A percentile compares a stretch with the other conserved stretches of the same genome.
Evolutionary conservation across 176 grass and related monocot species (phyloP).

Genomic region (Sorghum bicolor): Sorghum_bicolor_NCBIv3 NC_012877.2:62309501-62310000

Average conservation of each 20-base stretch:
- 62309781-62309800: neutral
- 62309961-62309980: neutral
- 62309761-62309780: neutral
- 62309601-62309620: constrained; percentile 10
- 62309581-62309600: constrained; percentile 19
- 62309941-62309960: neutral
- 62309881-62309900: neutral
- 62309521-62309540: neutral
- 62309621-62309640: constrained; percentile 27
- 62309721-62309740: neutral
- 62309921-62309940: neutral
- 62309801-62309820: neutral
- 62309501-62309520: neutral
- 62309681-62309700: constrained; percentile 25
- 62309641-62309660: constrained; percentile 42
- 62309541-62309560: neutral
- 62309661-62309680: constrained; percentile 23
- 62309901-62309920: neutral
- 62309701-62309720: constrained; percentile 11
- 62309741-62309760: neutral
- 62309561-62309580: constrained; percentile 9
- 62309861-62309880: neutral
- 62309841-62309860: neutral
- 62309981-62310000: neutral
- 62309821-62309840: neutral